phyloP scores from a whole-genome alignment of 805 yeast species.

The Yamadazyma philogaea region DNA sequence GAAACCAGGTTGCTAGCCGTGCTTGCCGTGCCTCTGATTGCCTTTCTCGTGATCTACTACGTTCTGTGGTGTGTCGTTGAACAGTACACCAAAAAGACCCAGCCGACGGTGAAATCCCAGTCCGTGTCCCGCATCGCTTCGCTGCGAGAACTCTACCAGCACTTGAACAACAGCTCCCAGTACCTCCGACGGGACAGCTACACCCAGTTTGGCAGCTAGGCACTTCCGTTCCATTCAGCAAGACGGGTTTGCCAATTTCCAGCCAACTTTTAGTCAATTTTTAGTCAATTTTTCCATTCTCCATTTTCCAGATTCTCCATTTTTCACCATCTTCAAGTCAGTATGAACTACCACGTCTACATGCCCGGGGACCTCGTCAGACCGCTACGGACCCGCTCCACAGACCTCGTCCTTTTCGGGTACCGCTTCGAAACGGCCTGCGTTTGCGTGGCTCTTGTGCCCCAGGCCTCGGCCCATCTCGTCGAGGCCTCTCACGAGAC shows the following conservation, averaged over 20 bases:
- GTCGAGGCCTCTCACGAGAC: not conserved
- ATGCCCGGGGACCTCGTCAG: conserved; percentile 31
- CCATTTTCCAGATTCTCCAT: not conserved
- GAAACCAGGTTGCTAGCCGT: not conserved
- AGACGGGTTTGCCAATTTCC: too few relatives aligned
- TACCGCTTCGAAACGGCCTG: conserved; percentile 6
- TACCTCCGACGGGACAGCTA: conserved; percentile 42
- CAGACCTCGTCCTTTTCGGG: conserved; percentile 9
- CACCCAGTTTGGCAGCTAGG: conserved; percentile 17
- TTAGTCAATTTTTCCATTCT: not conserved
- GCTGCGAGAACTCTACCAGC: conserved; percentile 15
- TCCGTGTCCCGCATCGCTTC: too few relatives aligned
- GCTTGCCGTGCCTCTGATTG: not conserved
- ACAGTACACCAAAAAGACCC: not conserved
- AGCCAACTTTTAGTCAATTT: not conserved
- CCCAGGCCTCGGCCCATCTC: not conserved
- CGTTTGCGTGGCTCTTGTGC: conserved; percentile 5
- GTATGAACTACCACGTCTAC: conserved; percentile 26
- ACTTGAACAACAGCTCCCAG: conserved; percentile 41
- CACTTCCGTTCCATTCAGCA: too few relatives aligned
- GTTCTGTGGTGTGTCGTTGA: not conserved
- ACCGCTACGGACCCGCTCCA: not conserved
- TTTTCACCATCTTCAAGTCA: too few relatives aligned
- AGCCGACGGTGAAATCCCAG: not conserved
- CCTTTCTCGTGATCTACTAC: not conserved